Conservation (phyloP, 1,284 basidiomycete species). For the Microbotryum violaceum region DNA sequence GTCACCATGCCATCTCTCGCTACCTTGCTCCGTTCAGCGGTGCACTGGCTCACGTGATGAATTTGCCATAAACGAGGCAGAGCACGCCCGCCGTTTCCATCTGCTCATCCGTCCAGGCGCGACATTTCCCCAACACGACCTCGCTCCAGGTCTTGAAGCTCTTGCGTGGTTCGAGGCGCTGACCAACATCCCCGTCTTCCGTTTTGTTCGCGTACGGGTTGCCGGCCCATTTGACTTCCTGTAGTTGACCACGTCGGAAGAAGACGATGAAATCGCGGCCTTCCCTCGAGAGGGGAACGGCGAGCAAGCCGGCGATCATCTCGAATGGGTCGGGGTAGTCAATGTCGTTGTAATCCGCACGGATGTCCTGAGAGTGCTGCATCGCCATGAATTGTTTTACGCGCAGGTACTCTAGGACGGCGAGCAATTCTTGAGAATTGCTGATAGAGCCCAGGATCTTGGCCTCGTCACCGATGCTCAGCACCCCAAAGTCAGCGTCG, state of each 20-base stretch:
- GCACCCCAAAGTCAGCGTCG: slow-evolving; percentile 74
- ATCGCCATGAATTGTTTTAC: slow-evolving; percentile 58
- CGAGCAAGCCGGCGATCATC: slow-evolving; percentile 68
- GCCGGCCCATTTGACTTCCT: slow-evolving; percentile 69
- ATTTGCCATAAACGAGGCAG: slow-evolving; percentile 75
- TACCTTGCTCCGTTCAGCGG: too few species aligned
- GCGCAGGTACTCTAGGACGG: slow-evolving; percentile 76
- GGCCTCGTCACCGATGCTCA: slow-evolving; percentile 77
- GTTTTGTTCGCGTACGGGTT: slow-evolving; percentile 55
- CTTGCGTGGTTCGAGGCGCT: slow-evolving; percentile 60
- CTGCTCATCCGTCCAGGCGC: slow-evolving; percentile 78
- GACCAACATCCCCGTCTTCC: slow-evolving; percentile 36
- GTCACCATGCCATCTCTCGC: too few species aligned
- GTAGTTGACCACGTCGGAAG: slow-evolving; percentile 65
- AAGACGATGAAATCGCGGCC: slow-evolving; percentile 61
- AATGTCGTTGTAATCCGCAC: slow-evolving; percentile 67
- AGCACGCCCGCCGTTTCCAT: slow-evolving; percentile 77
- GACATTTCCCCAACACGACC: slow-evolving; percentile 61
- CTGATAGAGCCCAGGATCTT: slow-evolving; percentile 74
- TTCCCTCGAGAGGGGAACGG: slow-evolving; percentile 51
- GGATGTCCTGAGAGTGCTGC: slow-evolving; percentile 63
- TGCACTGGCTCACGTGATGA: slow-evolving; percentile 46
- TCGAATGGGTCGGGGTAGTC: slow-evolving; percentile 60
- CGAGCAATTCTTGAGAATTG: slow-evolving; percentile 75
- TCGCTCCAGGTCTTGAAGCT: slow-evolving; percentile 79